Evolutionary conservation across 2,329 filamentous ascomycete genomes (phyloP), one percentile per base, ranked within the genome.

Genomic region (Orbilia quercus): DNA sequence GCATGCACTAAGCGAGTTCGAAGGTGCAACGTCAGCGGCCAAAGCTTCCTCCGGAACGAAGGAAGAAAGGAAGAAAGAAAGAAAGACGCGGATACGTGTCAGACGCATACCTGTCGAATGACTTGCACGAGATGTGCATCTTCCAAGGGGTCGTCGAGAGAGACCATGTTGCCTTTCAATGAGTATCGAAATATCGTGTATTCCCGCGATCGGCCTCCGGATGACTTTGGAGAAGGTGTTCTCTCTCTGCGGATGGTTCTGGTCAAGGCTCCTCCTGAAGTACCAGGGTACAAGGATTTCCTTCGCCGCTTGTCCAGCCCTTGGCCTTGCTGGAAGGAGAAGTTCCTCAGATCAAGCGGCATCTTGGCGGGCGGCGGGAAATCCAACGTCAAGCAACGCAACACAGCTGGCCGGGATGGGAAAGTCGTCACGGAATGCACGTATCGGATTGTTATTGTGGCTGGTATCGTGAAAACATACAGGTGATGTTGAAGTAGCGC

Each of bases 1-100:
- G 88, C 74, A 97, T 93, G 77, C 98, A 96, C 92, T 99, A 79
- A n/a, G 45, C 22, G 38, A 51, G 4, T 31, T 57, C 28, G 34
- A 51, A 44, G 51, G 42, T 36, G 25, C 12, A 47, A 22, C 53
- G 66, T 74, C 60, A 76, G 75, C 62, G n/a, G 25, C 53, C 25
- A 57, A 62, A 58, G 54, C 34, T 67, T 57, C 45, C 31, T 44
- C 55, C 34, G 54, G 34, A 23, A 53, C 20, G 28, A 55, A 38
- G n/a, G n/a, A n/a, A n/a, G n/a, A n/a, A n/a, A n/a, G n/a, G n/a
- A n/a, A n/a, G n/a, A n/a, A n/a, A n/a, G n/a, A n/a, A n/a, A n/a
- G n/a, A n/a, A n/a, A 16, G 14, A 40, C 18, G n/a, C n/a, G 9
- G 40, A 28, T 31, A 66, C 36, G 53, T 58, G 55, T 47, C 42